These are phyloP conservation scores for Solioccasus polychromus DNA, from an alignment of 768 basidiomycete genomes.

Conservation along the genomic window DNA sequence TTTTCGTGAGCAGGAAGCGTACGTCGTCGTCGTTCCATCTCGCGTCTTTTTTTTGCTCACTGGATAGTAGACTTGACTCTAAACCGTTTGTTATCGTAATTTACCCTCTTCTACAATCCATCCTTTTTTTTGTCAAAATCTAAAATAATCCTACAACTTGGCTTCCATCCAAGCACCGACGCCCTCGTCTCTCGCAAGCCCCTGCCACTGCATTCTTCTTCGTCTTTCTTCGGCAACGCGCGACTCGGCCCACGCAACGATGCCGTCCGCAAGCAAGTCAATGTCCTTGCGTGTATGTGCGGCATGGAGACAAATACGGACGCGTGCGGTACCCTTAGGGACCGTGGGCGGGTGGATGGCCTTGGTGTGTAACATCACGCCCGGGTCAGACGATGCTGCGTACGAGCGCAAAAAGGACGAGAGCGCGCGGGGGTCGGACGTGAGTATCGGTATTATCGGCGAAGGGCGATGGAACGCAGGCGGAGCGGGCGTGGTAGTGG, in stretches of 20 bases:
- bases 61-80: too few relatives aligned
- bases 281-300: slow-evolving; percentile 67
- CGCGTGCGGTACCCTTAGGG: slow-evolving; percentile 78
- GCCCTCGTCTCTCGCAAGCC: slow-evolving; percentile 14
- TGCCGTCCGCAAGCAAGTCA: slow-evolving; percentile 48
- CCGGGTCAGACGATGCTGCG: slow-evolving; percentile 1
- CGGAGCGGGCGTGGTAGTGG: background rate
- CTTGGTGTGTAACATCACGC: slow-evolving; percentile 57
- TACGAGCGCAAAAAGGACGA: background rate
- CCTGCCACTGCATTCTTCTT: slow-evolving; percentile 7
- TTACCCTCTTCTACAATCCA: too few relatives aligned
- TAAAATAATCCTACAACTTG: slow-evolving; percentile 24
- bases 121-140: too few relatives aligned
- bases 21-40: background rate
- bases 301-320: slow-evolving; percentile 86
- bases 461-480: slow-evolving; percentile 33
- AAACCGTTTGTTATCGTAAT: too few relatives aligned
- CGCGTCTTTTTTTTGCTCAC: slow-evolving; percentile 2
- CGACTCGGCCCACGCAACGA: slow-evolving; percentile 38
- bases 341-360: slow-evolving; percentile 89
- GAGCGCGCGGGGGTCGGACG: slow-evolving; percentile 70
- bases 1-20: slow-evolving; percentile 11
- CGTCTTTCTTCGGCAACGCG: slow-evolving; percentile 8
- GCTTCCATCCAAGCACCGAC: slow-evolving; percentile 29
- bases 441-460: slow-evolving; percentile 86